Base-by-base conservation (phyloP, 495 filamentous ascomycete genomes). In the Chaetomium fimeti region DNA sequence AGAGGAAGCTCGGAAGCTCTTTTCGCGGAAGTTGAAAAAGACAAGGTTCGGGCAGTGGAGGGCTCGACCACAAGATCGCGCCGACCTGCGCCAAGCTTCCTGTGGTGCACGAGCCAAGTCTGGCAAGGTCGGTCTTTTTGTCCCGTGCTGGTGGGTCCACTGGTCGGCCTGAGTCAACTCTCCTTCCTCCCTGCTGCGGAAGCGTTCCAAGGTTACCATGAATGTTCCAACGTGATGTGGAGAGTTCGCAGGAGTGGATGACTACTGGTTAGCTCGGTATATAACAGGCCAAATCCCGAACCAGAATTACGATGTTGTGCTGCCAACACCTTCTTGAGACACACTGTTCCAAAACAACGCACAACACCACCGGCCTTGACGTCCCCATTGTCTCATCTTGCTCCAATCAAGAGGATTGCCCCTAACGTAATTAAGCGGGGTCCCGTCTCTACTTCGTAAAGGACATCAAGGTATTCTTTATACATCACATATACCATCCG, bases 151-250 rank as follows among this genome's bases (percentile, higher is more conserved):
- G 49, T 55, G 52, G 52, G 52, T 55, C 29, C 5, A 16, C 40
- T 18, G 16, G 49, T 22, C 53, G 53, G 53, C 32, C 53, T 56
- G 53, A 56, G 53, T 56, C 53, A 56, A 56, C 29, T 40, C 13
- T 3, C 24, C 13, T 3, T 9, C n/a, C 32, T 0, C 24, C 2
- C 28, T 29, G 25, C 25, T 20, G 28, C 7, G 18, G 8, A 11
- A 36, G n/a, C n/a, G n/a, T n/a, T 53, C 18, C 49, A 28, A 22
- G 22, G 52, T 22, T 20, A 18, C 0, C 27, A 55, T 32, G 16
- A 36, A 8, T 9, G 52, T 36, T 36, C 32, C 32, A 53, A 28
- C 8, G 52, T 12, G 18, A 28, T n/a, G 52, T 12, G 18, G 52
- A 36, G 16, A 29, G 52, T 55, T n/a, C 3, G 2, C 13, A 27